Conservation (phyloP, 495 filamentous ascomycete genomes). For the Aspergillus olivimuriae region DNA sequence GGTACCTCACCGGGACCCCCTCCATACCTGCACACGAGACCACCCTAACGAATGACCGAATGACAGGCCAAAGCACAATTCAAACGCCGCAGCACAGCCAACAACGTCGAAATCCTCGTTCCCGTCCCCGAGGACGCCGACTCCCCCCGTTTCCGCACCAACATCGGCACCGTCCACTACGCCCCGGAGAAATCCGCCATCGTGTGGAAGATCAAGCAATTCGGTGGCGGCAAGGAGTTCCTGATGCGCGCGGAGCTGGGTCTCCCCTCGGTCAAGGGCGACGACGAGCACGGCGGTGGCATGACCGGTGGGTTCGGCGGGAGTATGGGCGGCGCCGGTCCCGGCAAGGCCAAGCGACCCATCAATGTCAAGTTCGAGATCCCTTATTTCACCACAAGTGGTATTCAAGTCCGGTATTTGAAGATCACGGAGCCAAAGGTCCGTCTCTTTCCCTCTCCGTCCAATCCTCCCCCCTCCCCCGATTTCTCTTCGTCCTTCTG, state of each 20-base stretch:
- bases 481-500: background rate
- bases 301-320: slow-evolving; percentile 96
- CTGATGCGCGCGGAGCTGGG: slow-evolving; percentile 98
- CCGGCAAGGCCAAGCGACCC: slow-evolving; percentile 84
- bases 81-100: slow-evolving; percentile 94
- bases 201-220: slow-evolving; percentile 99
- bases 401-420: slow-evolving; percentile 95
- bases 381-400: slow-evolving; percentile 97
- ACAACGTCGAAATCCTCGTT: slow-evolving; percentile 97
- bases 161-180: slow-evolving; percentile 97
- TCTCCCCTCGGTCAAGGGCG: slow-evolving; percentile 87
- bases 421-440: slow-evolving; percentile 99
- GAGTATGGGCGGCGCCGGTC: slow-evolving; percentile 73
- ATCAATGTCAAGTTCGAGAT: slow-evolving; percentile 99
- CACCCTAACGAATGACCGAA: background rate
- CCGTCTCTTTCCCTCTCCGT: too few species aligned
- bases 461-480: background rate
- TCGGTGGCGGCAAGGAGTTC: slow-evolving; percentile 96
- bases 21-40: background rate
- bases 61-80: slow-evolving; percentile 86
- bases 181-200: slow-evolving; percentile 96
- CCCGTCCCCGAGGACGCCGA: slow-evolving; percentile 98
- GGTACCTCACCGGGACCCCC: slow-evolving; percentile 28
- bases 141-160: slow-evolving; percentile 92
- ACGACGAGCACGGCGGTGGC: slow-evolving; percentile 91